Evolutionary conservation across 1,284 basidiomycete genomes (phyloP), one percentile per base, ranked within the genome.

Genomic region (Clitocybe nebularis): DNA sequence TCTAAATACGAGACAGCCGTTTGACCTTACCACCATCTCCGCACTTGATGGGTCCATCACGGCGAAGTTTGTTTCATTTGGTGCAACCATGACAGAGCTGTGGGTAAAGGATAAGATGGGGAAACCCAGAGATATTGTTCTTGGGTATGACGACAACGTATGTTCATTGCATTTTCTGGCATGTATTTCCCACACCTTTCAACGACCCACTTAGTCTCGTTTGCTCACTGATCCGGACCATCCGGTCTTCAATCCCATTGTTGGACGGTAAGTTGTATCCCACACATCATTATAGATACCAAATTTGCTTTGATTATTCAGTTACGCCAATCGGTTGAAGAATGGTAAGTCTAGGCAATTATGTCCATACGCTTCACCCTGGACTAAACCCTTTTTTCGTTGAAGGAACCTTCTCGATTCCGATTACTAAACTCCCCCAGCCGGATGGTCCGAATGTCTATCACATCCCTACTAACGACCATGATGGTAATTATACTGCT

Each of bases 91-190:
- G 57, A 73, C 71, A 2, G 70, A 75, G 49, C 57, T 77, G 4
- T 74, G 70, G 71, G 73, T 77, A 4, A 74, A 70, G 44, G 73
- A 75, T 50, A 69, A 65, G 53, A 47, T 60, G 44, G 74, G 74
- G 3, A 61, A 67, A 24, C 50, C 59, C 5, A 62, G 70, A 36
- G 73, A 77, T 54, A 63, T 79, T 11, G 61, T 79, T 22, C 58
- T 75, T 1, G 75, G 76, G 0, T 78, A 76, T 47, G 75, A 78
- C 48, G 69, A 78, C 46, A 71, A 71, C 50, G 74, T 73, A 41
- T 32, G 65, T 52, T 8, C 17, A n/a, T n/a, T n/a, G n/a, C n/a
- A n/a, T n/a, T n/a, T n/a, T n/a, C n/a, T n/a, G n/a, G n/a, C n/a
- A n/a, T n/a, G n/a, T n/a, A n/a, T n/a, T n/a, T n/a, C n/a, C n/a